A percentile compares a stretch with the other conserved stretches of the same genome.
Conservation (phyloP, 2,329 filamentous ascomycete species). For the Penicillium sp. region DNA sequence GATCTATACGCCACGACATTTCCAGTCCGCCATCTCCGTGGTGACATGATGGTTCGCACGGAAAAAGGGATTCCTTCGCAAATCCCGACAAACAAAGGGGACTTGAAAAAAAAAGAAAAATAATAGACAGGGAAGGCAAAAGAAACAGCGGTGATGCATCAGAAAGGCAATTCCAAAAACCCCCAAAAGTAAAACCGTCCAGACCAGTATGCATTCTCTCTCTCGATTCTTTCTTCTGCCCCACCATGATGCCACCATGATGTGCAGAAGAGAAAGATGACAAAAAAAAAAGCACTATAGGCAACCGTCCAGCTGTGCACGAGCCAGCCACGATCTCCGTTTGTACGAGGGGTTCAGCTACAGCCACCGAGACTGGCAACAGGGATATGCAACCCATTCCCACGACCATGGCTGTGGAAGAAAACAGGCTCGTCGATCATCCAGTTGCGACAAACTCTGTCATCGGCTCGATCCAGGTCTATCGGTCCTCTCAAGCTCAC, state of each 20-base stretch:
- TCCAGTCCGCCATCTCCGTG: background rate
- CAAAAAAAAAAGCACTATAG: constrained; percentile 2
- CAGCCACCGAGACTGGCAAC: constrained; percentile 13
- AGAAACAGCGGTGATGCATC: background rate
- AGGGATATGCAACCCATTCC: constrained; percentile 8
- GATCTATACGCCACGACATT: constrained; percentile 6
- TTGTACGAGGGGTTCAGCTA: constrained; percentile 12
- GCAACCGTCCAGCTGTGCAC: constrained; percentile 8
- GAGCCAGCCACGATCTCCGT: constrained; percentile 11
- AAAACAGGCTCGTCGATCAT: constrained; percentile 9
- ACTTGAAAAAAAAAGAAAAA: too few relatives aligned
- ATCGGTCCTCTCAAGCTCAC: background rate
- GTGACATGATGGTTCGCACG: constrained; percentile 11
- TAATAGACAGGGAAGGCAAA: too few relatives aligned
- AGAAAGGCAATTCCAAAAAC: background rate
- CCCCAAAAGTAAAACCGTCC: too few relatives aligned
- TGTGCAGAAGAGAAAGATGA: background rate
- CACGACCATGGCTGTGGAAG: constrained; percentile 8
- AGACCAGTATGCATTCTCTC: background rate
- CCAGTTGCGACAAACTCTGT: background rate
- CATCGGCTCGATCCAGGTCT: background rate
- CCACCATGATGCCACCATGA: background rate
- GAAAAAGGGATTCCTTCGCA: background rate
- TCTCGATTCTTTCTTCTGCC: background rate
- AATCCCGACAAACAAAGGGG: too few relatives aligned